Evolutionary conservation across 164 flowering plant species (phyloP), one percentile per base, ranked within the genome.

Genomic region (Berberis vulgaris): DNA sequence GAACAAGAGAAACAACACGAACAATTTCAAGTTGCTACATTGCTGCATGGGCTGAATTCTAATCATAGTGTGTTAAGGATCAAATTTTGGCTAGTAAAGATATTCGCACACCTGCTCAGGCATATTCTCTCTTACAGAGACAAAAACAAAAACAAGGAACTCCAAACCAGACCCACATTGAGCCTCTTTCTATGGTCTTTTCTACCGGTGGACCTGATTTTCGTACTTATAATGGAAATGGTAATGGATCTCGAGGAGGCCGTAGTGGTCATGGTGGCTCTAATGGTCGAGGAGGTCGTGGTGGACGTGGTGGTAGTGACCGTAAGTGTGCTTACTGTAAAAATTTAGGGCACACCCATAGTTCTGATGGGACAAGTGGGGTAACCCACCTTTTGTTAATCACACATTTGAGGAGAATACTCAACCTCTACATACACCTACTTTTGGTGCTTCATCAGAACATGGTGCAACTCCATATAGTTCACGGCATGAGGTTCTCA

Each of bases 191-290:
- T 7, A 13, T 56, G 39, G 3, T 56, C 42, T 56, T 7, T 7
- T 13, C 7, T 40, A 13, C 7, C 41, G 9, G 9, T 40, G 7
- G 59, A 13, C 41, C 10, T 38, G 38, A 7, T 56, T 1, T 4
- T 38, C 8, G 41, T 11, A 6, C 41, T 1, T 1, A 10, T 38
- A 6, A 9, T 56, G 8, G 41, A 13, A 38, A 40, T 38, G 39
- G 41, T 40, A 38, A 40, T 40, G 9, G 59, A 13, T 40, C 41
- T 13, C 39, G 42, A 11, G 59, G 59, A 1, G 39, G 8, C 4
- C 59, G 59, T 40, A 10, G 59, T 56, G 59, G 59, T 13, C 59
- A 42, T 38, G 59, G 59, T 2, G 39, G 8, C 59, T 38, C 41
- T 38, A 9, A 1, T 38, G 9, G 6, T 56, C 7, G 1, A 10